phyloP scores from a whole-genome alignment of 352 stramenopile genomes.

The Pseudoperonospora humuli region DNA sequence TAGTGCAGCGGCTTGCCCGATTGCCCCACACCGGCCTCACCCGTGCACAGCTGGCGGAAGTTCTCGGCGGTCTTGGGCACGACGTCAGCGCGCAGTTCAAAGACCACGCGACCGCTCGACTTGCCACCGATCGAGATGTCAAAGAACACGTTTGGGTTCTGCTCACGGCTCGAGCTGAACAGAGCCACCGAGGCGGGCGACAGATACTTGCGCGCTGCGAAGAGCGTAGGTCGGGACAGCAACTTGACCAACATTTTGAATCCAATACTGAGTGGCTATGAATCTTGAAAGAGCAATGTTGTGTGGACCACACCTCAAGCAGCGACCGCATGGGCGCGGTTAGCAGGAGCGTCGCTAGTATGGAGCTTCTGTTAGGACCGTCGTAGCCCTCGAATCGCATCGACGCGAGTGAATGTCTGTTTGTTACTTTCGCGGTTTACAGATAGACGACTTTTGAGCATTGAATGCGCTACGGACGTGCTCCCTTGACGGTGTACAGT shows the following conservation, averaged over 20 bases:
- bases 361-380: too few relatives aligned
- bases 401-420: too few relatives aligned
- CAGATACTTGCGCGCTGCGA: constrained; percentile 19
- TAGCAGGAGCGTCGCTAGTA: too few relatives aligned
- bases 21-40: constrained; percentile 89
- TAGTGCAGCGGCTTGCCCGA: constrained; percentile 77
- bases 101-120: constrained; percentile 73
- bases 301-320: too few relatives aligned
- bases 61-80: constrained; percentile 98
- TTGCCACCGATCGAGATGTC: constrained; percentile 93
- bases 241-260: constrained; percentile 28
- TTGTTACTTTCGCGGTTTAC: too few relatives aligned
- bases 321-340: too few relatives aligned
- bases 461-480: too few relatives aligned
- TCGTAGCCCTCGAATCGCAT: too few relatives aligned
- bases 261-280: too few relatives aligned
- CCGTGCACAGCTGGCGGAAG: constrained; percentile 96
- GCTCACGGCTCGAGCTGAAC: constrained; percentile 53
- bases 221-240: constrained; percentile 16
- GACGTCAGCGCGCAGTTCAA: constrained; percentile 91
- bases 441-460: too few relatives aligned
- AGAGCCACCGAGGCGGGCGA: constrained; percentile 16
- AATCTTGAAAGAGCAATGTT: too few relatives aligned
- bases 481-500: too few relatives aligned
- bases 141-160: constrained; percentile 93